Percentiles rank a stretch among this genome's conserved stretches.
Evolutionary conservation across 176 grass and related monocot genomes (phyloP).

Genomic region (Typha latifolia): DNA sequence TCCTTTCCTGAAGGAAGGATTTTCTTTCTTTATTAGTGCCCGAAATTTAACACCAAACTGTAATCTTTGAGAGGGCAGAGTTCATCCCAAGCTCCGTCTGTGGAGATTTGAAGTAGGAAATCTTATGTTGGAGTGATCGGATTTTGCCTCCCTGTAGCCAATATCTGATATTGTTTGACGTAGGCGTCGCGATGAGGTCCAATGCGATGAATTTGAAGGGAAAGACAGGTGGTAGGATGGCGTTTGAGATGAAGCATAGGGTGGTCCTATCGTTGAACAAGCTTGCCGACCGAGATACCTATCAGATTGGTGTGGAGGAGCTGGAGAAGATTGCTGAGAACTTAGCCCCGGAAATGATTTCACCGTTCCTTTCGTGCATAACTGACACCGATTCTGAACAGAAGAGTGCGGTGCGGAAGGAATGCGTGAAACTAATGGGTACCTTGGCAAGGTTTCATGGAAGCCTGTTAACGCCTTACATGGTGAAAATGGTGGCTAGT

Average conservation of each 20-base stretch:
- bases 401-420: slow-evolving; percentile 71
- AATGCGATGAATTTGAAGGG: slow-evolving; percentile 36
- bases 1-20: no score
- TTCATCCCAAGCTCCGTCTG: background rate
- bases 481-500: slow-evolving; percentile 51
- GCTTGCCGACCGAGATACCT: slow-evolving; percentile 74
- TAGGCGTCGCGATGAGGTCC: slow-evolving; percentile 45
- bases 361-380: slow-evolving; percentile 76
- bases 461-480: slow-evolving; percentile 49
- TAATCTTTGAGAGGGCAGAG: background rate
- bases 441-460: slow-evolving; percentile 49
- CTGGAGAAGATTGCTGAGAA: slow-evolving; percentile 44
- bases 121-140: no score
- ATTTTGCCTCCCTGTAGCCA: background rate
- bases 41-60: background rate
- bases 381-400: slow-evolving; percentile 68
- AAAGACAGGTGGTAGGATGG: slow-evolving; percentile 26
- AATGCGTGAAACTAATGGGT: slow-evolving; percentile 69
- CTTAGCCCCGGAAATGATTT: slow-evolving; percentile 61
- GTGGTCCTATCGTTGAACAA: slow-evolving; percentile 75
- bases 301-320: slow-evolving; percentile 69
- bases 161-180: background rate
- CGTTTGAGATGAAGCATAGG: slow-evolving; percentile 82
- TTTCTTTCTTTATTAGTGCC: no score
- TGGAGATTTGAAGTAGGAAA: no score